Evolutionary conservation across 768 basidiomycete species (phyloP).

Genomic region (Mycena galopus): DNA sequence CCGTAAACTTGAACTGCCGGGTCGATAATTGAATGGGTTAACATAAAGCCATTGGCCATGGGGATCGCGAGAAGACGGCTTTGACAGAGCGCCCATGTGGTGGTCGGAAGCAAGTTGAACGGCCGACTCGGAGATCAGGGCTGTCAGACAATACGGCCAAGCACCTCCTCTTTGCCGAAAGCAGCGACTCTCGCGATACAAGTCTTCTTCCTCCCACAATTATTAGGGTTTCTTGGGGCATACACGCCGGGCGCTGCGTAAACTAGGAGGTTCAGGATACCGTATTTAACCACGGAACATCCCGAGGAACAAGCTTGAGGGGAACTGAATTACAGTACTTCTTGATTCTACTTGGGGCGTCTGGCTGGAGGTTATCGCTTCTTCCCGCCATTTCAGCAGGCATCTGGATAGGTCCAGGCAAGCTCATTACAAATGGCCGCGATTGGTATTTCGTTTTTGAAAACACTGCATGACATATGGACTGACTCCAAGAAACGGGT

Average conservation of each 20-base stretch:
- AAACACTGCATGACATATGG: conserved; percentile 24
- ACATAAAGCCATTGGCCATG: too few relatives aligned
- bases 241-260: neutral
- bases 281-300: neutral
- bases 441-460: conserved; percentile 28
- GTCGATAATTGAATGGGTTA: neutral
- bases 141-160: neutral
- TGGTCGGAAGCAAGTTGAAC: neutral
- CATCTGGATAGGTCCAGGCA: neutral
- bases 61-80: neutral
- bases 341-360: neutral
- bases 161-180: neutral
- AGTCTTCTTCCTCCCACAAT: neutral
- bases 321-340: neutral
- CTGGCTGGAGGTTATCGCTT: neutral
- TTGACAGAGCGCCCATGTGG: neutral
- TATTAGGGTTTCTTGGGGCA: neutral
- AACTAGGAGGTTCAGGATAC: neutral
- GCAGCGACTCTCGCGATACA: neutral
- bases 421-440: conserved; percentile 29
- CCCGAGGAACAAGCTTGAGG: neutral
- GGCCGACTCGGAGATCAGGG: neutral
- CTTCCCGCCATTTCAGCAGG: neutral
- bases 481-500: conserved; percentile 22
- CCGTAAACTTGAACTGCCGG: neutral